Base-by-base conservation (phyloP, 768 basidiomycete genomes). In the Pulveroboletus sp. region DNA sequence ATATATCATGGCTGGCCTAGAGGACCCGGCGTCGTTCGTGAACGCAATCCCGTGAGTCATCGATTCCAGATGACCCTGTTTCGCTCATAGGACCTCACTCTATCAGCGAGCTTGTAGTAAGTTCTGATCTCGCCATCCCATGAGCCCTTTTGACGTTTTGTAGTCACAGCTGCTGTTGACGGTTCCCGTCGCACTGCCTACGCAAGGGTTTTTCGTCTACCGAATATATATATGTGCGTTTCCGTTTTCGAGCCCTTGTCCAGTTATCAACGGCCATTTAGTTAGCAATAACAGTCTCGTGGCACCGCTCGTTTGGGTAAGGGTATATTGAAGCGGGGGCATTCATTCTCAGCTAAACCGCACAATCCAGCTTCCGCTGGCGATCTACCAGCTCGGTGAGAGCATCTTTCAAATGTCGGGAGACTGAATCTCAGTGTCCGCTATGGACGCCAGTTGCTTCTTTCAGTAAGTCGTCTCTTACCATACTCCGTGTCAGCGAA, bases 151-250 rank as follows among this genome's bases (percentile, higher is more conserved):
- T 13, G 8, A 51, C 29, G n/a, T 40, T 13, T 16, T n/a, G 14
- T 30, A 53, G 52, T 6, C 35, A 14, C 52, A 50, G 22, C n/a
- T 40, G 2, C 3, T 53, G 17, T 40, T 50, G 14, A 44, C 34
- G 30, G 52, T 50, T 17, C 13, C 32, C 5, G 49, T 41, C 16
- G 38, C 49, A 14, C 4, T 50, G 9, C 31, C 41, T 29, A 35
- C 49, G 4, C 52, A 53, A 41, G 52, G 43, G 2, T 53, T 53
- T 26, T 41, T 53, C n/a, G 35, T 53, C 4, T 45, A 41, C 16
- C 43, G 52, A 12, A 53, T 53, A 29, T 53, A 45, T 17, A 35
- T 35, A 30, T 50, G 52, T 45, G 23, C 6, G 49, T 40, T 26
- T 44, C 6, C 4, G 6, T 13, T 22, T 22, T 30, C 17, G 9